A percentile compares a stretch with the other conserved stretches of the same genome.
Evolutionary conservation across 1,284 basidiomycete genomes (phyloP).

Genomic region (Cystobasidium pallidum): DNA sequence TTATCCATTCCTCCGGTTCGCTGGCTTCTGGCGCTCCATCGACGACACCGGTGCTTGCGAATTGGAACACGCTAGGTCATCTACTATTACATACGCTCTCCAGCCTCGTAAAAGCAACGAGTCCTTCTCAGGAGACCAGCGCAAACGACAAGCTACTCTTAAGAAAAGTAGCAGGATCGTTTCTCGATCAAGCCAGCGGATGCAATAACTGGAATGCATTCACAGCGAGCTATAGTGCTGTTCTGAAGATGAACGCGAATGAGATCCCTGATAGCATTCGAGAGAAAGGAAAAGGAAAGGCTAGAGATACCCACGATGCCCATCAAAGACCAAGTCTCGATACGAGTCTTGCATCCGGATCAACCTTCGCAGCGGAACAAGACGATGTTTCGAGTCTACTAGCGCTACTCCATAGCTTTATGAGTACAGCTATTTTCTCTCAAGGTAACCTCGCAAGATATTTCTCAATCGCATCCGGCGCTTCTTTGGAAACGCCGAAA

Average conservation of each 20-base stretch:
- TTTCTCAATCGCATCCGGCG: constrained; percentile 3
- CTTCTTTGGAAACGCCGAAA: background rate
- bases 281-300: constrained; percentile 15
- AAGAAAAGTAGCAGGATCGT: constrained; percentile 6
- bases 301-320: background rate
- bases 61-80: constrained; percentile 23
- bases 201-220: constrained; percentile 14
- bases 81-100: constrained; percentile 9
- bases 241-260: background rate
- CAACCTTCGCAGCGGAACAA: background rate
- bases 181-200: constrained; percentile 6
- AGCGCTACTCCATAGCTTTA: background rate
- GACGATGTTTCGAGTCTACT: background rate
- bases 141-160: constrained; percentile 15
- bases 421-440: constrained; percentile 14
- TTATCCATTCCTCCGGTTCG: constrained; percentile 12
- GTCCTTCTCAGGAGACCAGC: background rate
- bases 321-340: background rate
- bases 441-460: constrained; percentile 24
- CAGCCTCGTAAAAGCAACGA: background rate
- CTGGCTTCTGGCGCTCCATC: background rate
- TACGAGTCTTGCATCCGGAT: background rate
- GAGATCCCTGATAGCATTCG: background rate
- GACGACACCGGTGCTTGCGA: background rate
- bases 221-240: background rate